Evolutionary conservation across 768 basidiomycete genomes (phyloP), one percentile per base, ranked within the genome.

Genomic region (Trametes punicea): DNA sequence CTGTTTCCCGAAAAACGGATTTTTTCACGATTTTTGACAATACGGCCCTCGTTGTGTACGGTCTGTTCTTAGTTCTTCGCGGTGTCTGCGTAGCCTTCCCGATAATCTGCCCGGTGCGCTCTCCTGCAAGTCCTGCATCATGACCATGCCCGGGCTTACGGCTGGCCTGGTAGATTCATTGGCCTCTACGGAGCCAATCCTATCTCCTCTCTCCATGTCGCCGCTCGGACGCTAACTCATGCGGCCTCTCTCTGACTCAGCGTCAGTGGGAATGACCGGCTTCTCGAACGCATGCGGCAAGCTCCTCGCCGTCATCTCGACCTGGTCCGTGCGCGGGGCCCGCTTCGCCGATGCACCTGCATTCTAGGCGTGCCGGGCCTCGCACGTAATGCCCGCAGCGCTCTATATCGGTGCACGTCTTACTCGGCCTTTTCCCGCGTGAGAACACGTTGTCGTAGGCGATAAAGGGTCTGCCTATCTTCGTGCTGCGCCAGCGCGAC

Each of bases 241-340:
- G 21, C 25, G 15, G 16, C 48, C 38, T 15, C 48, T 25, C 9
- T 21, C 38, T 56, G 46, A 56, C 55, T 56, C 55, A 56, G 55
- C 46, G 55, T 31, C 40, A 13, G 23, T 44, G 34, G 45, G 44
- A 54, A 46, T 15, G 25, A 27, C 30, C 46, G 54, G 46, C 26
- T 23, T 23, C 10, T 26, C 52, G 52, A 44, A 33, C 25, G 42
- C 34, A 23, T 46, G 42, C 51, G 42, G 51, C 29, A 42, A 36
- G 29, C 46, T 40, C 46, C 13, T n/a, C 45, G 45, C n/a, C 21
- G 51, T n/a, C 20, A 21, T 40, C 29, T 30, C 53, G 40, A 29
- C 54, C 40, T 56, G 55, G 55, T 44, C 55, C 55, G 55, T 56
- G 55, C 55, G 54, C 46, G 47, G 39, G 23, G 41, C 16, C 16